A percentile compares a stretch with the other conserved stretches of the same genome.
Conservation (phyloP, 202 grass and related monocot genomes). For the Eragrostis tef region DNA sequence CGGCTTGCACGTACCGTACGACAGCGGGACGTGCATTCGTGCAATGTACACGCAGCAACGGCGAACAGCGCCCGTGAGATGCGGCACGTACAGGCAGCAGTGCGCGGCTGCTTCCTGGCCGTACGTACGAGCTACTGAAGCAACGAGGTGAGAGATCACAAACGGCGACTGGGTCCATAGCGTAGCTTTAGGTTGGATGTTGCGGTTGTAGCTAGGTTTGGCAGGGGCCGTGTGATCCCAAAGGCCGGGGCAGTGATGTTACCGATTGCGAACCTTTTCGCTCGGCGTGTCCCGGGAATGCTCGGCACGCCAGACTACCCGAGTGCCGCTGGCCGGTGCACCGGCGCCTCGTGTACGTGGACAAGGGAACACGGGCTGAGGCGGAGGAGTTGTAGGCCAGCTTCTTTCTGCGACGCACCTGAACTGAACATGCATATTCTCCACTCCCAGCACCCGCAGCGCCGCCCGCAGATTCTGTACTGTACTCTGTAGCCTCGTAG, state of each 20-base stretch:
- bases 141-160: too few species aligned
- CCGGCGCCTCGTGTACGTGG: neutral
- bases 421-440: neutral
- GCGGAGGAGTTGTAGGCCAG: neutral
- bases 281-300: constrained; percentile 24
- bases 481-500: neutral
- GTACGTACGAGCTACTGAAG: too few species aligned
- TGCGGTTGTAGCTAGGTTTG: too few species aligned
- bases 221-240: constrained; percentile 26
- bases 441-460: neutral
- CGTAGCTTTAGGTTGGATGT: too few species aligned
- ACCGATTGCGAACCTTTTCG: constrained; percentile 37
- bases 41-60: too few species aligned
- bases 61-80: too few species aligned
- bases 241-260: constrained; percentile 48
- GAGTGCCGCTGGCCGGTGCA: neutral
- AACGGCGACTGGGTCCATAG: too few species aligned
- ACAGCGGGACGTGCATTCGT: too few species aligned
- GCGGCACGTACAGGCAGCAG: too few species aligned
- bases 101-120: too few species aligned
- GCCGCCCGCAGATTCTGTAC: neutral
- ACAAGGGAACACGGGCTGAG: neutral
- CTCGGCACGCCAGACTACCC: constrained; percentile 20
- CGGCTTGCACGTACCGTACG: too few species aligned
- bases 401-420: neutral